Evolutionary conservation across 192 early-diverging fungal genomes (phyloP).

Genomic region (Haplosporangium gracile): DNA sequence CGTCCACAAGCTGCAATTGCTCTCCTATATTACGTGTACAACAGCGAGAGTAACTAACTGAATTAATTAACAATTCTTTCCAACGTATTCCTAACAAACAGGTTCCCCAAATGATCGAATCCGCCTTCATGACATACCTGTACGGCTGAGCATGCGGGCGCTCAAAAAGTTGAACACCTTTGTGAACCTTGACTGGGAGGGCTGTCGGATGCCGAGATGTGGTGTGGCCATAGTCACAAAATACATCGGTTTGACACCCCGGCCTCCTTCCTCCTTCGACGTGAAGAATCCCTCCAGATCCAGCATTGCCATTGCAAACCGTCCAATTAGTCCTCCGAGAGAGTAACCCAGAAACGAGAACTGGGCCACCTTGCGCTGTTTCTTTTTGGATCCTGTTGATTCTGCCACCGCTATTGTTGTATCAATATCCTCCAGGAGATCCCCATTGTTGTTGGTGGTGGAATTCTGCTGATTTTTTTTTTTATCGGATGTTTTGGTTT

Average conservation of each 20-base stretch:
- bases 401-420: not conserved
- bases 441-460: not conserved
- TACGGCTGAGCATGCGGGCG: constrained; percentile 58
- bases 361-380: constrained; percentile 9
- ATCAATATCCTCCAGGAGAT: not conserved
- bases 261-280: constrained; percentile 25
- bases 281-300: constrained; percentile 64
- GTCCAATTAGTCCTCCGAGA: constrained; percentile 66
- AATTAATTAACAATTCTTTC: not conserved
- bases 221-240: constrained; percentile 73
- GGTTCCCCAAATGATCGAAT: not conserved
- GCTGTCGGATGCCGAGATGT: constrained; percentile 64
- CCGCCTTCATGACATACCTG: constrained; percentile 47
- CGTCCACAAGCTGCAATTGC: constrained; percentile 60
- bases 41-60: not conserved
- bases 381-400: not conserved
- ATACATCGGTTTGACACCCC: constrained; percentile 56
- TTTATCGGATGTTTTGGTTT: constrained; percentile 5
- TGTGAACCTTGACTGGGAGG: constrained; percentile 19
- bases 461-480: not conserved
- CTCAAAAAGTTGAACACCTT: constrained; percentile 59
- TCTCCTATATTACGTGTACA: constrained; percentile 33
- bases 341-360: constrained; percentile 69
- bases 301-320: constrained; percentile 65
- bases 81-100: not conserved